Conservation (phyloP, 2,329 filamentous ascomycete species). For the Monascus ruber region DNA sequence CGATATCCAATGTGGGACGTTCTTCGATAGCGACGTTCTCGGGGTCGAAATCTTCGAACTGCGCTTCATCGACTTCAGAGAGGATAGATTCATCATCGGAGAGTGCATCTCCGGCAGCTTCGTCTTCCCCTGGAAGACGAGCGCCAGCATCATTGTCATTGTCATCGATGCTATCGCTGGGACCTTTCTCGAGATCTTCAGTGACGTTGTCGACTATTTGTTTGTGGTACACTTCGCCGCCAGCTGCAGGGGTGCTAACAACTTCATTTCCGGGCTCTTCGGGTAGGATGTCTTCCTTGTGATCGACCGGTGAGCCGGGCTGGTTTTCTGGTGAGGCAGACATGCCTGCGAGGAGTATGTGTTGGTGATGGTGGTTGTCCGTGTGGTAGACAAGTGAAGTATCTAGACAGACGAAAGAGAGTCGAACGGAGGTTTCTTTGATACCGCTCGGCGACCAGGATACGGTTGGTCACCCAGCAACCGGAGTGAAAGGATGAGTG, state of each 20-base stretch:
- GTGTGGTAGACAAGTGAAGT: background rate
- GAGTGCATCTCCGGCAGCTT: slow-evolving; percentile 27
- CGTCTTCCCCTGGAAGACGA: slow-evolving; percentile 4
- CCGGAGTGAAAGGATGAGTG: no score
- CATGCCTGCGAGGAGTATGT: slow-evolving; percentile 13
- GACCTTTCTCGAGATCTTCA: no score
- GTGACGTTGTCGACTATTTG: slow-evolving; percentile 1
- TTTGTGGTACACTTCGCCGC: slow-evolving; percentile 8
- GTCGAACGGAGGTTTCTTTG: no score
- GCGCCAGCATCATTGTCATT: background rate
- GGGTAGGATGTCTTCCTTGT: slow-evolving; percentile 9
- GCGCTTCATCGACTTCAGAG: slow-evolving; percentile 53
- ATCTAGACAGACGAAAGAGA: no score
- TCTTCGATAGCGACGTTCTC: slow-evolving; percentile 50
- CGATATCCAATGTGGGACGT: slow-evolving; percentile 46
- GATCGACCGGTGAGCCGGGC: slow-evolving; percentile 10
- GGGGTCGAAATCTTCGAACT: slow-evolving; percentile 55
- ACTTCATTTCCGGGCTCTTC: slow-evolving; percentile 11
- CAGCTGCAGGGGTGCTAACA: slow-evolving; percentile 16
- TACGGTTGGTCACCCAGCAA: no score
- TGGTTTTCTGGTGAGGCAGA: slow-evolving; percentile 27
- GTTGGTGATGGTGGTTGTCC: background rate
- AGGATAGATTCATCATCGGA: slow-evolving; percentile 52
- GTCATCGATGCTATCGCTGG: slow-evolving; percentile 1
- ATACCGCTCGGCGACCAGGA: no score